Base-by-base conservation (phyloP, 495 filamentous ascomycete species). In the Hypoxylon perforatum region DNA sequence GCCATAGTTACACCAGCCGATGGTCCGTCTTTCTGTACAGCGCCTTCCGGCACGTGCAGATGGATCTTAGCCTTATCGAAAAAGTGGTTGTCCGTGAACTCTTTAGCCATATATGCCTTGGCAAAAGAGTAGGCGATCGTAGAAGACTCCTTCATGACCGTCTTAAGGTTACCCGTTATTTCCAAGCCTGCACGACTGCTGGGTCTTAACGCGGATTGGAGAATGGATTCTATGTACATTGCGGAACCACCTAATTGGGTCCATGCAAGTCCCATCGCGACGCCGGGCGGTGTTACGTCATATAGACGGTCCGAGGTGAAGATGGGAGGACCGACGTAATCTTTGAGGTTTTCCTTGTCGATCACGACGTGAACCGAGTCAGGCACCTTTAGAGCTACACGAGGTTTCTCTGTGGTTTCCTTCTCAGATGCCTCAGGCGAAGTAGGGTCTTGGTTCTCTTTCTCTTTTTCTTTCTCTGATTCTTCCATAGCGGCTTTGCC, bases 241-340 rank as follows among this genome's bases (percentile, higher is more conserved):
- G 94, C 96, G 4, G 95, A 91, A 69, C 96, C 96, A 70, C 96
- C 96, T 87, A 99, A 91, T 73, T 89, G 90, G n/a, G 96, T 98
- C 94, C 94, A 97, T 48, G 96, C 96, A 56, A 99, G 88, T 65
- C 96, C 96, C 96, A 99, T 99, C 36, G 93, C 93, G 35, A 99
- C 96, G 75, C 96, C 96, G n/a, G 95, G 87, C 7, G 96, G 96
- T 57, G 94, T 96, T 38, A 86, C 86, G 71, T 98, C 96, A 79
- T 97, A 99, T 56, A 99, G 85, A 48, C 96, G 88, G 78, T 99
- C 96, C 10, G 94, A 90, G 17, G 92, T 99, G 79, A 97, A 99
- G 35, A 97, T 84, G 2, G 95, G 93, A 1, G 96, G 94, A 14
- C 96, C 96, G 65, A 99, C 96, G 75, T 97, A 99, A 77, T 99